Conservation (phyloP, 2,329 filamentous ascomycete species). For the Alternaria ethzedia region DNA sequence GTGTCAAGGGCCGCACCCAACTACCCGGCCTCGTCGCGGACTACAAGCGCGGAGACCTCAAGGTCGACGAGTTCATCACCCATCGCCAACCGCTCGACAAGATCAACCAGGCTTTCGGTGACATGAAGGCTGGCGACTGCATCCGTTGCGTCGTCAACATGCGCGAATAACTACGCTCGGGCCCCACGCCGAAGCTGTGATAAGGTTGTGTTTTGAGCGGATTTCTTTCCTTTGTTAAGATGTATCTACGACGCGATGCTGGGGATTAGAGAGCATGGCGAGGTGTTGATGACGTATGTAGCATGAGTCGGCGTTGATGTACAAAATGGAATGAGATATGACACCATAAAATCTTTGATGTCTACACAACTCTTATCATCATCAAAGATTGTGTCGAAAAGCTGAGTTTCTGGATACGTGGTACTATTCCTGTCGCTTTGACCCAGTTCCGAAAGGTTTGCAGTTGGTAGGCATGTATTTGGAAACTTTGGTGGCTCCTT, state of each 20-base stretch:
- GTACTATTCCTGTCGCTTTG: not conserved
- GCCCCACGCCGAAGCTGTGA: slow-evolving; percentile 3
- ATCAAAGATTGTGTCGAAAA: not conserved
- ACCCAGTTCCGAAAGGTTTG: not conserved
- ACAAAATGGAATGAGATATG: not conserved
- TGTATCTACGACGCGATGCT: not conserved
- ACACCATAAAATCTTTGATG: not conserved
- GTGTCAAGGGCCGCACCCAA: slow-evolving; percentile 96
- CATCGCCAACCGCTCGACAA: slow-evolving; percentile 82
- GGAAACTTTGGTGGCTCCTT: not conserved
- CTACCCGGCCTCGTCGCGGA: slow-evolving; percentile 85
- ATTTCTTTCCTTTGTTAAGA: not conserved
- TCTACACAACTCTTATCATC: not conserved
- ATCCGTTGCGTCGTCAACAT: slow-evolving; percentile 90
- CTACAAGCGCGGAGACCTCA: slow-evolving; percentile 87
- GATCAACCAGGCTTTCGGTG: slow-evolving; percentile 89
- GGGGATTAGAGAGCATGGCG: slow-evolving; percentile 9
- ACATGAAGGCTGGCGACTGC: slow-evolving; percentile 96
- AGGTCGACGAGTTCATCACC: slow-evolving; percentile 99
- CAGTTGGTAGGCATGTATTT: not conserved
- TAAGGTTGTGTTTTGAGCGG: slow-evolving; percentile 8
- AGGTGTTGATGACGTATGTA: slow-evolving; percentile 8
- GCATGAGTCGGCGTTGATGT: slow-evolving; percentile 20
- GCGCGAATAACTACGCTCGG: slow-evolving; percentile 42
- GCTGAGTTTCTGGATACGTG: not conserved